These are phyloP conservation scores for Neofusicoccum sp. DNA, from an alignment of 2,329 filamentous ascomycete genomes.

Conservation along the genomic window DNA sequence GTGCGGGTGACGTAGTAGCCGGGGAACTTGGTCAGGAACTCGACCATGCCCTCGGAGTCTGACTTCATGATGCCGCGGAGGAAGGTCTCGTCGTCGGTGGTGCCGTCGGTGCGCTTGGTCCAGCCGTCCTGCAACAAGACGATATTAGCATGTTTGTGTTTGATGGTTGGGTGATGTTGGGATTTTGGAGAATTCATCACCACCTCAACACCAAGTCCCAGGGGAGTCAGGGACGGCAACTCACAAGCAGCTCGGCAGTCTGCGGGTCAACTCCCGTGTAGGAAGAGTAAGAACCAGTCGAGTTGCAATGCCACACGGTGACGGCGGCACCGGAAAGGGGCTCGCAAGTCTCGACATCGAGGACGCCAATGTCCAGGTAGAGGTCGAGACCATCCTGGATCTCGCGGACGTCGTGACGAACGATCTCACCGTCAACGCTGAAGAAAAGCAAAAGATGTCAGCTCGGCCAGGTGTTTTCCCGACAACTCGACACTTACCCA, in stretches of 20 bases:
- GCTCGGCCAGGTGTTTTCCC: too few species aligned
- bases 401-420: constrained; percentile 50
- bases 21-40: constrained; percentile 50
- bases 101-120: constrained; percentile 24
- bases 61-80: constrained; percentile 50
- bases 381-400: constrained; percentile 49
- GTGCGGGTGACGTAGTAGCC: constrained; percentile 45
- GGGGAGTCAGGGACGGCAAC: too few species aligned
- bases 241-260: constrained; percentile 23
- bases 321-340: constrained; percentile 45
- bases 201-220: constrained; percentile 13
- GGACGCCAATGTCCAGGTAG: constrained; percentile 52
- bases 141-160: constrained; percentile 31
- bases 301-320: constrained; percentile 45
- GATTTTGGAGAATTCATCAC: constrained; percentile 28
- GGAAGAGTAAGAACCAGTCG: constrained; percentile 43
- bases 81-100: constrained; percentile 39
- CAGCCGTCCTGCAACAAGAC: not conserved
- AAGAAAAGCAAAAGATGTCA: constrained; percentile 23
- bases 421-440: constrained; percentile 49
- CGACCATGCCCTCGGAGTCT: constrained; percentile 48
- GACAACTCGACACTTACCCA: too few species aligned
- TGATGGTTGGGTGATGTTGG: constrained; percentile 25
- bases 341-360: constrained; percentile 55
- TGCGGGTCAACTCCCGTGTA: constrained; percentile 30